Base-by-base conservation (phyloP, 2,329 filamentous ascomycete genomes). In the Tolypocladium guangdongense region DNA sequence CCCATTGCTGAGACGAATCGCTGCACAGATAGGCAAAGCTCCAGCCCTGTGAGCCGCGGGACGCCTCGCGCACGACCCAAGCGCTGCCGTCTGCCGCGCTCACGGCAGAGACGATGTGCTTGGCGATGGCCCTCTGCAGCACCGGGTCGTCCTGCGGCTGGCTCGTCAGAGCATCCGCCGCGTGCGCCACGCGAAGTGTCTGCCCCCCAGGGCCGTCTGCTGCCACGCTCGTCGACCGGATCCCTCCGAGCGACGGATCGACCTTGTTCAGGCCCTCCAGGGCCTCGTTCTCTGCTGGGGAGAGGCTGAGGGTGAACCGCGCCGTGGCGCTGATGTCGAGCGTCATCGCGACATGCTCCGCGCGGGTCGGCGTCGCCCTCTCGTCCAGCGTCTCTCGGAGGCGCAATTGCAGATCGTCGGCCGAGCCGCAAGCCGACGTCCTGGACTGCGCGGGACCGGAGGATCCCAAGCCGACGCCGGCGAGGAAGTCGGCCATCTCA, bases 1-100 rank as follows among this genome's bases (percentile, higher is more conserved):
- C 69, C 80, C 80, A 83, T 37, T 71, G 69, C 56, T 74, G 70
- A 43, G 71, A 66, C 2, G 80, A 82, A 56, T 76, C 70, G 54
- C 72, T 76, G 68, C 80, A 83, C 20, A 73, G 64, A 57, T 78
- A 82, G 3, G 70, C 73, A 52, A 82, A 75, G 1, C 68, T 70
- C 78, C 79, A 82, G 6, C 78, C 78, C 46, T 78, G 72, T 0
- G 71, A 57, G 8, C 63, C 68, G 16, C 73, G 68, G 27, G 73
- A 71, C 22, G 77, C 68, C 20, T 75, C 68, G 22, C 74, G 68
- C 32, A 76, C 63, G 2, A 60, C 62, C 80, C 80, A 83, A 0
- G 63, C 64, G 57, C 78, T 78, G 16, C 67, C 68, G 56, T 83
- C 79, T 4, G 72, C 67, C 8, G 64, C 63, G 27, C 73, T 66